Evolutionary conservation across 2,329 filamentous ascomycete species (phyloP), one percentile per base, ranked within the genome.

Genomic region (Bimuria novae-zelandiae): DNA sequence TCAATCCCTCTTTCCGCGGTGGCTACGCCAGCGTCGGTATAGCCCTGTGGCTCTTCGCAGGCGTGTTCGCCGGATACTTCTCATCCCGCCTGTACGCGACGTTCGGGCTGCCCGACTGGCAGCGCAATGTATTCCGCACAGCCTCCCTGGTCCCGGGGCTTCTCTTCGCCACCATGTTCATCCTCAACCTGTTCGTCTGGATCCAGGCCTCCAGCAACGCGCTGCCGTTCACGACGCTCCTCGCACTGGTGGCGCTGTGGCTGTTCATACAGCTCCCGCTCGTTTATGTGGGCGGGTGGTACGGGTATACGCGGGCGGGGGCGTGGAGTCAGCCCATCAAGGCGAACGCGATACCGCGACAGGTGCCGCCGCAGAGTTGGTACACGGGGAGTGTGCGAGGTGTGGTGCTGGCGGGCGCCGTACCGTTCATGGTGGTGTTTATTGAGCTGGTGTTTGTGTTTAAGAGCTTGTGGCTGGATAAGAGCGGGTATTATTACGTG

Each of bases 101-200:
- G 0, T 92, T 94, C 67, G 88, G 89, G 27, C 90, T 90, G 17
- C 79, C 83, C 43, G 82, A 87, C 59, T 92, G 89, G 83, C 81
- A 83, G 39, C 86, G 86, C 70, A 96, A 96, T 67, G 88, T 88
- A 2, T 67, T 93, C 23, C 67, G 79, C 23, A 95, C 91, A 3
- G 89, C 89, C 0, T 77, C 87, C 8, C 80, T 95, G 3, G 89
- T 95, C 68, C 91, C 91, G 0, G 90, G 90, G 1, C 80, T 94
- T 5, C 76, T 89, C 0, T 95, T 95, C 68, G 79, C 81, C 7
- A 80, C 89, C 25, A 77, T 92, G 30, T 91, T 95, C 74, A 81
- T 93, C 44, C 81, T 95, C 54, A 95, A 96, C 71, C 80, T 95
- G 8, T 95, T 95, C 69, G 89, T 94, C 53, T 96, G 91, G 91